These are phyloP conservation scores for Sclerotinia borealis DNA, from an alignment of 2,329 filamentous ascomycete species.

Conservation along the genomic window DNA sequence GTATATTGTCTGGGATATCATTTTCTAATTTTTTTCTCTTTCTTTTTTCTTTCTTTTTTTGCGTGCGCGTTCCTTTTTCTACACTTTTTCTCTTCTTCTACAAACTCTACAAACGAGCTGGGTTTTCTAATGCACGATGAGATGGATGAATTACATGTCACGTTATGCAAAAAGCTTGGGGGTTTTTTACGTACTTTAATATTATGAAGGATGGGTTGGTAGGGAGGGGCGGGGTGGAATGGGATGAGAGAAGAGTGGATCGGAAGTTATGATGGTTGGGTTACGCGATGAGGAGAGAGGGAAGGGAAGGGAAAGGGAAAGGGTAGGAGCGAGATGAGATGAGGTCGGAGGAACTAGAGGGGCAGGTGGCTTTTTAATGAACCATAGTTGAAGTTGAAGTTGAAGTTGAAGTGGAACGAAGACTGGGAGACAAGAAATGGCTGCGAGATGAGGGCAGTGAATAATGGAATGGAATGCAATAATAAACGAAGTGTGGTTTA, in stretches of 20 bases:
- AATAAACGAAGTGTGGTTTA: no score
- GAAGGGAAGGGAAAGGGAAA: no score
- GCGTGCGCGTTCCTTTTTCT: neutral
- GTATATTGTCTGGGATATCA: constrained; percentile 5
- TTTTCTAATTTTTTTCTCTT: neutral
- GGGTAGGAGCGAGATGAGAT: neutral
- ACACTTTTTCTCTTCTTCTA: neutral
- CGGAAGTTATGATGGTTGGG: no score
- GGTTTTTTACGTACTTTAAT: neutral
- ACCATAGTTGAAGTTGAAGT: neutral
- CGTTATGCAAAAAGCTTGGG: constrained; percentile 6
- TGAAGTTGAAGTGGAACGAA: no score
- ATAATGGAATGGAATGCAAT: neutral
- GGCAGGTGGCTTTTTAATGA: neutral
- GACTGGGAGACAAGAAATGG: no score
- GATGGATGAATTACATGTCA: neutral
- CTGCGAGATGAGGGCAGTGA: no score
- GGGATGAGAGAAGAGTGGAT: neutral
- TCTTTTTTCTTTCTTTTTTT: neutral
- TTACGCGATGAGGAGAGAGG: neutral
- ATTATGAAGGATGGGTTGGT: neutral
- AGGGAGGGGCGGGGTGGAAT: neutral
- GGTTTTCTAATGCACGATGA: constrained; percentile 3
- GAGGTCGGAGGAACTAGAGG: neutral
- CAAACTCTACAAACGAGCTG: neutral